Percentiles rank a stretch among this genome's conserved stretches.
phyloP scores from a whole-genome alignment of 1,139 yeast genomes.

The Chernovozyma sophiae-reginae region DNA sequence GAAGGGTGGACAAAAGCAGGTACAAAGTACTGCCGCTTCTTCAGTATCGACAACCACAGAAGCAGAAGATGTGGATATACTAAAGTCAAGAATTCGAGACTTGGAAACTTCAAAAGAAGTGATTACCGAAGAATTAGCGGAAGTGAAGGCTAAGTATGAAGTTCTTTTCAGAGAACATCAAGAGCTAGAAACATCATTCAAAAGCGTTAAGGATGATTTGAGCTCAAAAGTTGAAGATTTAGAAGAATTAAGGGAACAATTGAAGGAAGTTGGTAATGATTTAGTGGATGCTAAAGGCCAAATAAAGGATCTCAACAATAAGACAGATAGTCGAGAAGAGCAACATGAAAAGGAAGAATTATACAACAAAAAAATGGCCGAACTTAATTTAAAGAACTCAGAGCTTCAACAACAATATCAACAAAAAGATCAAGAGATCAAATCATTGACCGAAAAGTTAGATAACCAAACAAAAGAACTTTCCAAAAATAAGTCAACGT shows the following conservation, averaged over 20 bases:
- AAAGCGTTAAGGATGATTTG: constrained; percentile 16
- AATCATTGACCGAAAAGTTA: background rate
- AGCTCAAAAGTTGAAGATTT: constrained; percentile 45
- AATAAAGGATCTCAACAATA: constrained; percentile 20
- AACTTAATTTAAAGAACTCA: background rate
- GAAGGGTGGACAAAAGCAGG: background rate
- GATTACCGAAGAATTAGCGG: constrained; percentile 5
- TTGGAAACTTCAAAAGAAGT: background rate
- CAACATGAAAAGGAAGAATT: background rate
- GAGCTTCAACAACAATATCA: constrained; percentile 1
- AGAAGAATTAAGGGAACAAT: constrained; percentile 63
- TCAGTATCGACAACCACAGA: background rate
- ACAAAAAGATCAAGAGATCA: background rate
- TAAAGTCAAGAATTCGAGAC: background rate
- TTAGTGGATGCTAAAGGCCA: constrained; percentile 54
- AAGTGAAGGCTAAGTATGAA: constrained; percentile 10
- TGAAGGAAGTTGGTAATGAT: constrained; percentile 71
- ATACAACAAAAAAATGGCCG: background rate
- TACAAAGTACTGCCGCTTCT: background rate
- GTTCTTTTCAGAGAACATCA: constrained; percentile 11
- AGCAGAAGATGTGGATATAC: background rate
- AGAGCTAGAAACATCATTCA: constrained; percentile 15
- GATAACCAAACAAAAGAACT: constrained; percentile 1
- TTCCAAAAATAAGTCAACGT: background rate
- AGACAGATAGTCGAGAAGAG: background rate